Base-by-base conservation (phyloP, 352 stramenopile species). In the Thraustotheca clavata region DNA sequence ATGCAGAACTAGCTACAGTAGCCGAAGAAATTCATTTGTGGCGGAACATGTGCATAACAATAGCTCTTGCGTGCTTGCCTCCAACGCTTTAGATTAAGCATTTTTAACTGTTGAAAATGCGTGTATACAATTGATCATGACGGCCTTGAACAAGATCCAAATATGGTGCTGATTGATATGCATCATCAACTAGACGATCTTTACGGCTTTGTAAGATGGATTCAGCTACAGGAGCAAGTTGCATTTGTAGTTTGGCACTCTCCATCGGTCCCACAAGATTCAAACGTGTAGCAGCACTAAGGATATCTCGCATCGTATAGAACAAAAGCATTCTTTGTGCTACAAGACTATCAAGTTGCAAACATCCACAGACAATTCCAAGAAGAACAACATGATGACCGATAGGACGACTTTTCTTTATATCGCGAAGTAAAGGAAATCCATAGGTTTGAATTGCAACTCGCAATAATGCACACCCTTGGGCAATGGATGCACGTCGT, bases 101-200 rank as follows among this genome's bases (percentile, higher is more conserved):
- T 1, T 9, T 16, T 52, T 67, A 87, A 52, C 84, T 94, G 65
- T 91, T 94, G 65, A 94, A 94, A 41, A 94, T 91, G 31, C 84
- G 82, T 63, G 84, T 94, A 71, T 94, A 94, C n/a, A 94, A 71
- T 52, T 89, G 77, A 62, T 94, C 84, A 67, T 94, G 84, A 74
- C 88, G 87, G 57, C 73, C 79, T 47, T 94, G 84, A 55, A 91
- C 76, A 24, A 94, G 72, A 59, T 94, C 84, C 12, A 91, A 76
- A 57, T 90, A 72, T 0, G 84, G 84, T 34, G 79, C 82, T 4
- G 82, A 91, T 41, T 80, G 88, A 70, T 91, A 89, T 47, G 84
- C 85, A 49, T 87, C 71, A 16, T 81, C 59, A 31, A 91, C 72
- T 16, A 34, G 52, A 3, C 80, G 75, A 63, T 90, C 77, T 60